Evolutionary conservation across 208 protist genomes (phyloP).

Genomic region (Leishmania mexicana): DNA sequence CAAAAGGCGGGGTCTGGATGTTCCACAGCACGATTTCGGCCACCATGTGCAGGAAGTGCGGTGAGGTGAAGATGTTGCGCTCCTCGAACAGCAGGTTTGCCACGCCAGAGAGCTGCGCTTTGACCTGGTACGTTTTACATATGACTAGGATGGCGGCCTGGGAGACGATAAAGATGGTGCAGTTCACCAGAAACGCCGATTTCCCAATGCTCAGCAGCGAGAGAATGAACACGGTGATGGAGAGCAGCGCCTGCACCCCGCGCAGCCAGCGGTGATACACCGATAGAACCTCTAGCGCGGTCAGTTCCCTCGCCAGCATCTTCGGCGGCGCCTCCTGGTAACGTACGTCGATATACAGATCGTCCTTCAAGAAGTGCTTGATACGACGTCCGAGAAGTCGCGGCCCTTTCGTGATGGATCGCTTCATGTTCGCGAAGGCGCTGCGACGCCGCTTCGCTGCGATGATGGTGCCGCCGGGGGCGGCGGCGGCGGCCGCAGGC

Average conservation of each 20-base stretch:
- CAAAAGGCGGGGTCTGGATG: constrained; percentile 69
- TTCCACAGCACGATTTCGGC: constrained; percentile 62
- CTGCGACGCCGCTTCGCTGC: constrained; percentile 24
- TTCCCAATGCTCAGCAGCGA: constrained; percentile 43
- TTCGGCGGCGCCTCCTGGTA: constrained; percentile 52
- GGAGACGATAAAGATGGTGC: constrained; percentile 67
- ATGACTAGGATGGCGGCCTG: constrained; percentile 50
- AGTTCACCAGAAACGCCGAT: constrained; percentile 45
- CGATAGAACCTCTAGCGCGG: constrained; percentile 56
- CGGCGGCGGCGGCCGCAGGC: background rate
- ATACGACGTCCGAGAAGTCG: constrained; percentile 62
- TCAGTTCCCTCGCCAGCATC: constrained; percentile 50
- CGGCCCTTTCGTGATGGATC: constrained; percentile 58
- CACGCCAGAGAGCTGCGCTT: constrained; percentile 61
- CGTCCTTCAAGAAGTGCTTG: constrained; percentile 70
- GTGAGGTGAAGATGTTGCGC: constrained; percentile 71
- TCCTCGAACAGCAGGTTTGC: constrained; percentile 68
- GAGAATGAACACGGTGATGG: constrained; percentile 62
- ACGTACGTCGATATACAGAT: constrained; percentile 61
- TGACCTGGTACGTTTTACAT: constrained; percentile 63
- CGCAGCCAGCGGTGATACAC: constrained; percentile 76
- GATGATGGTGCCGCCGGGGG: constrained; percentile 6
- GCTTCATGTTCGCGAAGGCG: constrained; percentile 18
- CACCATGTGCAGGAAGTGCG: constrained; percentile 70
- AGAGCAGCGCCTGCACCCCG: constrained; percentile 65